Percentiles rank a stretch among this genome's conserved stretches.
Conservation (phyloP, 2,329 filamentous ascomycete species). For the Fusarium sarcochroum region DNA sequence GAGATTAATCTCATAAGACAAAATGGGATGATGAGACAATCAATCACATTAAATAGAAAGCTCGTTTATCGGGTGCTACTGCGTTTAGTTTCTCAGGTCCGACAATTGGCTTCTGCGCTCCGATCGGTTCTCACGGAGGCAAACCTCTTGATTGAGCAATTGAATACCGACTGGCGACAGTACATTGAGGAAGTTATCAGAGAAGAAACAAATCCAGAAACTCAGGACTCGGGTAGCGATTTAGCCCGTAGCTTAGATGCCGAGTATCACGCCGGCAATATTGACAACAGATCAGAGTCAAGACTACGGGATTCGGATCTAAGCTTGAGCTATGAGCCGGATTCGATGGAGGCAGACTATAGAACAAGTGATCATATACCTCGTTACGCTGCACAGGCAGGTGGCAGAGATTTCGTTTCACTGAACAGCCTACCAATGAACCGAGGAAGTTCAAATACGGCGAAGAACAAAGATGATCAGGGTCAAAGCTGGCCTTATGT, state of each 20-base stretch:
- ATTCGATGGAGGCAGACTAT: neutral
- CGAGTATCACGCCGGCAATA: neutral
- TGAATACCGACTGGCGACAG: constrained; percentile 3
- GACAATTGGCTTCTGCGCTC: constrained; percentile 4
- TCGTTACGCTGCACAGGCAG: neutral
- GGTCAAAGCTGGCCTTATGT: constrained; percentile 1
- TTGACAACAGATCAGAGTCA: neutral
- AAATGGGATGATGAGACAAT: constrained; percentile 9
- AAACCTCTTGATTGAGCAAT: constrained; percentile 7
- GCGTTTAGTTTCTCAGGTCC: constrained; percentile 4
- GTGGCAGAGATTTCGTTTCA: neutral
- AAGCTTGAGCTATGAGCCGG: neutral
- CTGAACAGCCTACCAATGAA: neutral
- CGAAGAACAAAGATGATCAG: neutral
- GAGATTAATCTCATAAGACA: constrained; percentile 7
- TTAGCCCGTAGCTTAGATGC: neutral
- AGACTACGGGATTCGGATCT: neutral
- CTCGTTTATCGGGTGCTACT: constrained; percentile 3
- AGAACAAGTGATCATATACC: neutral
- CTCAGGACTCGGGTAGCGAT: neutral
- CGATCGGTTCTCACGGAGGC: constrained; percentile 1
- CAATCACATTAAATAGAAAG: constrained; percentile 2
- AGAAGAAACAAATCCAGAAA: neutral
- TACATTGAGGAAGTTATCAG: neutral
- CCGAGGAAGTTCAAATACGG: neutral